Conservation (phyloP, 2,329 filamentous ascomycete genomes). For the Biscogniauxia marginata region DNA sequence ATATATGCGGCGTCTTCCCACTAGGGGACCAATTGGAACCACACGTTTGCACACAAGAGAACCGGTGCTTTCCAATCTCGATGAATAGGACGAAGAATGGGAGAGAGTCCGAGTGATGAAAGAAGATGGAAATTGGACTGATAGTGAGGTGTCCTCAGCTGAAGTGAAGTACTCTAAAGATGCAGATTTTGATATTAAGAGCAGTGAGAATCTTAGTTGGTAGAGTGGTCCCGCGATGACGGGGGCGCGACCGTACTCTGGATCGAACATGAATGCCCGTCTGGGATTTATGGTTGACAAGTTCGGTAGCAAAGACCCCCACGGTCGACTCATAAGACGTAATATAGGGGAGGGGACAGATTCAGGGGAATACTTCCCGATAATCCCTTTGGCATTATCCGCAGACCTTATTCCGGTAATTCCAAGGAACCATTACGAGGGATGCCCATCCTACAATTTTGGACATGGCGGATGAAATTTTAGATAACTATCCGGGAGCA, state of each 20-base stretch:
- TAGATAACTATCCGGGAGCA: slow-evolving; percentile 6
- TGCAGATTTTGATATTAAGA: no score
- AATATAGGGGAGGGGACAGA: background rate
- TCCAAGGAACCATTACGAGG: background rate
- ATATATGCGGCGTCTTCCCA: no score
- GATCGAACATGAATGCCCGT: background rate
- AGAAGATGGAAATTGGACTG: no score
- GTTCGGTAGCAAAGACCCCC: no score
- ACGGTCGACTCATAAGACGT: background rate
- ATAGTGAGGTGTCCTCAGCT: no score
- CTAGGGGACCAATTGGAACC: no score
- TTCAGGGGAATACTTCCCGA: background rate
- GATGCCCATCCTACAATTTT: slow-evolving; percentile 32
- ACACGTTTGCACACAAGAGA: no score
- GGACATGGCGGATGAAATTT: slow-evolving; percentile 28
- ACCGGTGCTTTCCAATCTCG: no score
- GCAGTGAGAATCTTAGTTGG: background rate
- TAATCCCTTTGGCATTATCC: background rate
- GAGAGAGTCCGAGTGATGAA: no score
- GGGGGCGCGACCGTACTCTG: background rate
- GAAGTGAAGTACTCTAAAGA: no score
- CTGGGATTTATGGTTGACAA: background rate
- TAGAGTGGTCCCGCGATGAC: background rate
- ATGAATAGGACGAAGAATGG: no score
- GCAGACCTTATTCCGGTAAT: background rate